A percentile compares a stretch with the other conserved stretches of the same genome.
Evolutionary conservation across 2,329 filamentous ascomycete genomes (phyloP).

Genomic region (Oidium heveae): DNA sequence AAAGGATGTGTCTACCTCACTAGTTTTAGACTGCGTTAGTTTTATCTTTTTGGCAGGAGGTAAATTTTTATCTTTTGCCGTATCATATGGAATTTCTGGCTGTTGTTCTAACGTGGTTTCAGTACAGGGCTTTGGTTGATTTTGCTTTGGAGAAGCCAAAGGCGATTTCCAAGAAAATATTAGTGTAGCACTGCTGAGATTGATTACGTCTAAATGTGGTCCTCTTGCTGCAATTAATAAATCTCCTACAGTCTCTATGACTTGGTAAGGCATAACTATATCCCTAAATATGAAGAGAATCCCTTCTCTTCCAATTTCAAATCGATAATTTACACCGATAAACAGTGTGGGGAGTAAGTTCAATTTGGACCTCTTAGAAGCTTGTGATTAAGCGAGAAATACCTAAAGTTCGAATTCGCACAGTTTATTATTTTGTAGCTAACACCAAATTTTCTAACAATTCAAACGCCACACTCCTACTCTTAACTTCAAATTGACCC

Average conservation of each 20-base stretch:
- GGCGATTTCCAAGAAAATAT: slow-evolving; percentile 21
- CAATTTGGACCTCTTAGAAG: neutral
- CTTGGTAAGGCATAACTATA: slow-evolving; percentile 32
- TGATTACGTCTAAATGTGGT: slow-evolving; percentile 42
- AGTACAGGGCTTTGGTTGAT: too few relatives aligned
- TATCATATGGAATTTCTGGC: neutral
- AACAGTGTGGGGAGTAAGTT: too few relatives aligned
- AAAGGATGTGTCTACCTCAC: neutral
- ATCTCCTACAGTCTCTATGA: slow-evolving; percentile 26
- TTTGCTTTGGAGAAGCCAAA: neutral
- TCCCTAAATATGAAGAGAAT: neutral
- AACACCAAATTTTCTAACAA: too few relatives aligned
- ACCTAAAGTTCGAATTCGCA: neutral
- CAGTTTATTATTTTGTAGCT: neutral
- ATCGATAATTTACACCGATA: too few relatives aligned
- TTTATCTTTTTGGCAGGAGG: slow-evolving; percentile 14
- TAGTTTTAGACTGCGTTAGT: slow-evolving; percentile 5
- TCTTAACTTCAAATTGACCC: slow-evolving; percentile 28
- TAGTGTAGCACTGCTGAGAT: slow-evolving; percentile 27
- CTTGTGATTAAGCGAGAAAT: neutral
- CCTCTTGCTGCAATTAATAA: slow-evolving; percentile 52
- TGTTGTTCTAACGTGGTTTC: neutral
- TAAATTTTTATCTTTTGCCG: slow-evolving; percentile 2
- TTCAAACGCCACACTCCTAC: too few relatives aligned
- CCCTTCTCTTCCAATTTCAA: too few relatives aligned